These are phyloP conservation scores for Phyllosticta paracitricarpa DNA, from an alignment of 2,329 filamentous ascomycete genomes.

Conservation along the genomic window DNA sequence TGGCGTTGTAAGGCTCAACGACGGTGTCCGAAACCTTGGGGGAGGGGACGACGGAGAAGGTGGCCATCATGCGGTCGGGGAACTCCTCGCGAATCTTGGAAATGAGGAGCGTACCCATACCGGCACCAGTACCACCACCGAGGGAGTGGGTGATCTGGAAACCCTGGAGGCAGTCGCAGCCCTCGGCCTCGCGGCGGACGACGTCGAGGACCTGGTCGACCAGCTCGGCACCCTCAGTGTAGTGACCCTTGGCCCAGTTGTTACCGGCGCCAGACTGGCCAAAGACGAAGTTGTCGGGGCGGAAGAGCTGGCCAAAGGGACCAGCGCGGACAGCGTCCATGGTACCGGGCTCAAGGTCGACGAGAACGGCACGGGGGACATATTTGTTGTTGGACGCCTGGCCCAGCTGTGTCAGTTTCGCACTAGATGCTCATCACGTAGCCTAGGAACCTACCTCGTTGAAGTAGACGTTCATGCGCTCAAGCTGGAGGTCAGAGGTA, in stretches of 20 bases:
- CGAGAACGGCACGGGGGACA: slow-evolving; percentile 96
- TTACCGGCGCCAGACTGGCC: slow-evolving; percentile 99
- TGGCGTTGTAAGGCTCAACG: slow-evolving; percentile 99
- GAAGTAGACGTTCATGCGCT: slow-evolving; percentile 99
- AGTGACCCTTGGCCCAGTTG: slow-evolving; percentile 99
- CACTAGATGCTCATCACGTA: background rate
- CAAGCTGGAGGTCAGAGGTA: slow-evolving; percentile 95
- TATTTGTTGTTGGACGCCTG: slow-evolving; percentile 97
- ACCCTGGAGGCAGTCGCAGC: slow-evolving; percentile 98
- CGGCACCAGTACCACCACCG: slow-evolving; percentile 98
- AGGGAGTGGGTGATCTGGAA: slow-evolving; percentile 99
- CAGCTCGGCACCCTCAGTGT: slow-evolving; percentile 98
- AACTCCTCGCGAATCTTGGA: slow-evolving; percentile 99
- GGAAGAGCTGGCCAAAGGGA: slow-evolving; percentile 98
- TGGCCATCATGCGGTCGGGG: slow-evolving; percentile 99
- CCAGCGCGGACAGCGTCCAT: slow-evolving; percentile 99
- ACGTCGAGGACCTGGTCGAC: slow-evolving; percentile 98
- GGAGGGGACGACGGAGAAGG: slow-evolving; percentile 96
- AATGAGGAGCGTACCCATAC: slow-evolving; percentile 99
- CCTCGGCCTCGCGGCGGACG: slow-evolving; percentile 96
- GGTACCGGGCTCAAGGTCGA: slow-evolving; percentile 98
- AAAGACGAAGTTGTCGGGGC: slow-evolving; percentile 99
- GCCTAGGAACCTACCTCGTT: slow-evolving; percentile 55
- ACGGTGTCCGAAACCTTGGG: slow-evolving; percentile 99
- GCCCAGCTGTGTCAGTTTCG: slow-evolving; percentile 12